Evolutionary conservation across 169 alveolate genomes (phyloP).

Genomic region (Plasmodium malariae): DNA sequence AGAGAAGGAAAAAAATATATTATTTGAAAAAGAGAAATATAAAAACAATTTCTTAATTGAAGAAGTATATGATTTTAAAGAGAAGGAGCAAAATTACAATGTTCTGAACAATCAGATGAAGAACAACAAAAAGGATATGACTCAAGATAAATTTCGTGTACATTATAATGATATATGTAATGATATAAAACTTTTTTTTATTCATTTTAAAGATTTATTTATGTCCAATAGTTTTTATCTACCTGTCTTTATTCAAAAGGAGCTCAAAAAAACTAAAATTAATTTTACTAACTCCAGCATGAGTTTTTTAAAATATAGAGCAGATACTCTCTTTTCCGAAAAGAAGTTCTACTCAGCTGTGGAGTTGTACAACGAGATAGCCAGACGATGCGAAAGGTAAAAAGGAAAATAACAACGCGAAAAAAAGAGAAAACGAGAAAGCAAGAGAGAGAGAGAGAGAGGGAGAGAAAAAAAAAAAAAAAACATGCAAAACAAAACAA

Average conservation of each 20-base stretch:
- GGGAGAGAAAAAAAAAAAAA: no score
- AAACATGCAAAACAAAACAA: no score
- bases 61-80: slow-evolving; percentile 52
- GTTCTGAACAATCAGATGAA: background rate
- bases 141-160: background rate
- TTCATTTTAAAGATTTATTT: background rate
- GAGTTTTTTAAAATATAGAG: slow-evolving; percentile 17
- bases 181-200: slow-evolving; percentile 9
- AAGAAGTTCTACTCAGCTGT: slow-evolving; percentile 15
- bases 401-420: background rate
- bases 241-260: slow-evolving; percentile 38
- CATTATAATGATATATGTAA: background rate
- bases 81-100: background rate
- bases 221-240: background rate
- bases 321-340: slow-evolving; percentile 36
- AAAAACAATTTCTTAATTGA: slow-evolving; percentile 55
- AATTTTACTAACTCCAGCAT: background rate
- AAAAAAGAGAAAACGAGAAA: background rate
- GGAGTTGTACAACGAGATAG: slow-evolving; percentile 24
- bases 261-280: background rate
- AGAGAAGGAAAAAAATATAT: background rate
- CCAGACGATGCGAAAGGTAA: slow-evolving; percentile 4
- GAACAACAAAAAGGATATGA: slow-evolving; percentile 1
- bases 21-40: slow-evolving; percentile 35
- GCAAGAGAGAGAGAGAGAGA: no score